A percentile compares a stretch with the other conserved stretches of the same genome.
Evolutionary conservation across 2,329 filamentous ascomycete species (phyloP).

Genomic region (Fusarium pseudonygamai): DNA sequence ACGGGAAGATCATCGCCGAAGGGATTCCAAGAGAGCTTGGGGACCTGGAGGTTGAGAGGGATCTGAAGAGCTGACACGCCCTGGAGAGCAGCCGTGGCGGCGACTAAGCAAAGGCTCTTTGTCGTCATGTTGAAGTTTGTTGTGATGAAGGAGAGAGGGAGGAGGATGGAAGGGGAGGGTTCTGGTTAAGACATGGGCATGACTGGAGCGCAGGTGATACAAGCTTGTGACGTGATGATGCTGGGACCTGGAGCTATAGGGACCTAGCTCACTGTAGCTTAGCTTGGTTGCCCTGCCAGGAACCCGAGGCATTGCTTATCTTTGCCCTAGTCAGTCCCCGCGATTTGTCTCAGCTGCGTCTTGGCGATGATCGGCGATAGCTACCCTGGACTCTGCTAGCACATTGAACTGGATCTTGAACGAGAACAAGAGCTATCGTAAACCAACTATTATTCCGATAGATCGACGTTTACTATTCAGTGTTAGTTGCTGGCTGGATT

Average conservation of each 20-base stretch:
- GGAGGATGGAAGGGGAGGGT: conserved; percentile 17
- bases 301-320: conserved; percentile 38
- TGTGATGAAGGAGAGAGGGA: background rate
- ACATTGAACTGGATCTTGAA: background rate
- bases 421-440: background rate
- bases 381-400: background rate
- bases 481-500: fast-evolving
- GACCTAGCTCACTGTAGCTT: conserved; percentile 11
- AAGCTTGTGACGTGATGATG: conserved; percentile 35
- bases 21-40: conserved; percentile 30
- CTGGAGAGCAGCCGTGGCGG: conserved; percentile 42
- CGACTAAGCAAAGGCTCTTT: conserved; percentile 40
- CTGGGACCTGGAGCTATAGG: conserved; percentile 10
- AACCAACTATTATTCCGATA: background rate
- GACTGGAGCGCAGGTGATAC: conserved; percentile 25
- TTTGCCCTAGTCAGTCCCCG: conserved; percentile 4
- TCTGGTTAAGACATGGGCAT: background rate
- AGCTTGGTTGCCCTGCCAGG: conserved; percentile 34
- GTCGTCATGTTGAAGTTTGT: conserved; percentile 31
- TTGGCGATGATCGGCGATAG: background rate
- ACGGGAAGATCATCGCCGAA: conserved; percentile 48
- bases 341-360: conserved; percentile 10
- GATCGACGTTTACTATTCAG: fast-evolving
- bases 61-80: conserved; percentile 42
- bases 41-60: conserved; percentile 30